These are phyloP conservation scores for Petunia axillaris DNA, from an alignment of 257 asterid species.

Conservation along the genomic window DNA sequence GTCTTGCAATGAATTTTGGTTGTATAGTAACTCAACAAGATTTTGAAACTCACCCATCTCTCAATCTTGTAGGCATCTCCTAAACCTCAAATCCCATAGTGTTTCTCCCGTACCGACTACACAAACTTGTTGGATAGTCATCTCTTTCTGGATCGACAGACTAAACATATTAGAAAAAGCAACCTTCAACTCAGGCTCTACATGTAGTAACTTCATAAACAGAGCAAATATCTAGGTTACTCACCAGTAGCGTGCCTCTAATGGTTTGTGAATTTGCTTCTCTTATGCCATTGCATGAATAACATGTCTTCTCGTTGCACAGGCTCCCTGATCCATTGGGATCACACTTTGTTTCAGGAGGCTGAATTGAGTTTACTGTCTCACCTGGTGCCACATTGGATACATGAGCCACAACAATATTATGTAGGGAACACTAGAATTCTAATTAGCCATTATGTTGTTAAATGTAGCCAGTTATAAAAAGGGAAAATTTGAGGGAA, in stretches of 20 bases:
- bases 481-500: neutral
- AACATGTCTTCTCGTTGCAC: slow-evolving; percentile 65
- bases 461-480: neutral
- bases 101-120: too few relatives aligned
- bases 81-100: too few relatives aligned
- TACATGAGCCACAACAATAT: slow-evolving; percentile 25
- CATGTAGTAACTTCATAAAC: neutral
- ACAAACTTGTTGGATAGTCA: too few relatives aligned
- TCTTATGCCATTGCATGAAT: slow-evolving; percentile 61
- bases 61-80: too few relatives aligned
- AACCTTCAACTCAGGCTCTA: too few relatives aligned
- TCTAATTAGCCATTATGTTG: slow-evolving; percentile 5
- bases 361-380: slow-evolving; percentile 71
- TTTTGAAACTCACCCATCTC: too few relatives aligned
- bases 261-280: slow-evolving; percentile 76
- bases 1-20: too few relatives aligned
- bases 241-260: slow-evolving; percentile 97
- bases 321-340: slow-evolving; percentile 49
- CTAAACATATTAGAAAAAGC: too few relatives aligned
- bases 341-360: slow-evolving; percentile 67
- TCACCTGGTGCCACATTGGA: slow-evolving; percentile 58
- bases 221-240: slow-evolving; percentile 33
- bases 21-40: too few relatives aligned
- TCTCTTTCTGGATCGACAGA: too few relatives aligned
- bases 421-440: neutral